Percentiles rank a stretch among this genome's conserved stretches.
Conservation (phyloP, 108 stramenopile species). For the Schizochytrium sp. region DNA sequence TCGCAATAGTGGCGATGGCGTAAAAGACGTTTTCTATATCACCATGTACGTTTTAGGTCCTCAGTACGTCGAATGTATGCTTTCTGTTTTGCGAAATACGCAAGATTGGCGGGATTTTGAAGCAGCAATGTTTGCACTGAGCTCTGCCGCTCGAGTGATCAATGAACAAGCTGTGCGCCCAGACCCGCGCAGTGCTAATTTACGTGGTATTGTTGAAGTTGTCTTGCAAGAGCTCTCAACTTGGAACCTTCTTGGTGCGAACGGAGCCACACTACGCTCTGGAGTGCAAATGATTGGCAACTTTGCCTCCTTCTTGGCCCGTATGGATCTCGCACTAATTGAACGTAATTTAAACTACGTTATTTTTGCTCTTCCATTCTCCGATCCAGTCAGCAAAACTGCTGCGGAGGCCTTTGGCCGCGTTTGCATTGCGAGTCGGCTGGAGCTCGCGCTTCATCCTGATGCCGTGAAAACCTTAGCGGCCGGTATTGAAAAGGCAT, state of each 20-base stretch:
- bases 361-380: slow-evolving; percentile 11
- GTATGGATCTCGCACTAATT: neutral
- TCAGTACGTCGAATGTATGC: slow-evolving; percentile 32
- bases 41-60: slow-evolving; percentile 49
- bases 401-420: slow-evolving; percentile 12
- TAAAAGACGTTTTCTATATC: slow-evolving; percentile 15
- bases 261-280: slow-evolving; percentile 25
- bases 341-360: slow-evolving; percentile 19
- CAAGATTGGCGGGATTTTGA: slow-evolving; percentile 41
- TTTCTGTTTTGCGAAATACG: neutral
- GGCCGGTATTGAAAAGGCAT: neutral
- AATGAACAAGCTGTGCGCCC: neutral
- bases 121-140: slow-evolving; percentile 27
- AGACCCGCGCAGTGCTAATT: neutral
- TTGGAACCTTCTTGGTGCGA: neutral
- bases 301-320: slow-evolving; percentile 6
- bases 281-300: slow-evolving; percentile 17
- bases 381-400: neutral
- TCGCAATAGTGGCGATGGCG: slow-evolving; percentile 45
- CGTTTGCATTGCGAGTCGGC: slow-evolving; percentile 35
- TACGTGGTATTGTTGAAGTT: slow-evolving; percentile 4
- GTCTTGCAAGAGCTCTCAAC: slow-evolving; percentile 6
- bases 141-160: neutral
- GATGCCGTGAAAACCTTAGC: slow-evolving; percentile 45
- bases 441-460: slow-evolving; percentile 38